phyloP scores from a whole-genome alignment of 495 filamentous ascomycete species.

The Astrothelium macrocarpum region DNA sequence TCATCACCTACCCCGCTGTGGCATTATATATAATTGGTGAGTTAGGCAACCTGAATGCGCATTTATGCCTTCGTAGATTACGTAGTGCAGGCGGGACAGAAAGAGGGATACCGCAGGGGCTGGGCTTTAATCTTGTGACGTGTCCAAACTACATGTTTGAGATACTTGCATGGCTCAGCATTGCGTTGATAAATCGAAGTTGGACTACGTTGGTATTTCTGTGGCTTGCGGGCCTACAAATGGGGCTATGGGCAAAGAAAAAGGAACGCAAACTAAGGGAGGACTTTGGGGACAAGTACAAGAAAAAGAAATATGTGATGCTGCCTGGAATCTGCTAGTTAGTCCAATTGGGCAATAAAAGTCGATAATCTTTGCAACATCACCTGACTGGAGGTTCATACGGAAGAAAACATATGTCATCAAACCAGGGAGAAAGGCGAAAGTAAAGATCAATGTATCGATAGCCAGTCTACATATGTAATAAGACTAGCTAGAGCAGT shows the following conservation, averaged over 20 bases:
- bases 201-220: conserved; percentile 66
- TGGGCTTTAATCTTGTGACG: conserved; percentile 80
- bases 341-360: background rate
- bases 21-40: conserved; percentile 67
- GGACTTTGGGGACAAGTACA: conserved; percentile 83
- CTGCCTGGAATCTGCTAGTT: conserved; percentile 56
- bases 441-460: background rate
- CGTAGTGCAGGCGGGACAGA: conserved; percentile 74
- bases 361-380: no score
- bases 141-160: conserved; percentile 98
- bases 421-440: background rate
- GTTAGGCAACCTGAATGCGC: conserved; percentile 66
- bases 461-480: background rate
- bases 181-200: conserved; percentile 65
- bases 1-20: conserved; percentile 51
- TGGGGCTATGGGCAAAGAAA: conserved; percentile 80
- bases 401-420: no score
- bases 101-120: conserved; percentile 73
- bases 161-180: conserved; percentile 69
- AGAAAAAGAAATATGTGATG: conserved; percentile 74
- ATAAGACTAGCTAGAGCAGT: background rate
- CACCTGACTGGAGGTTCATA: no score
- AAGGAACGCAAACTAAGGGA: conserved; percentile 84
- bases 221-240: conserved; percentile 55
- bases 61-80: conserved; percentile 63